These are phyloP conservation scores for Nicotiana undulata DNA, from an alignment of 257 asterid species.

Conservation along the genomic window DNA sequence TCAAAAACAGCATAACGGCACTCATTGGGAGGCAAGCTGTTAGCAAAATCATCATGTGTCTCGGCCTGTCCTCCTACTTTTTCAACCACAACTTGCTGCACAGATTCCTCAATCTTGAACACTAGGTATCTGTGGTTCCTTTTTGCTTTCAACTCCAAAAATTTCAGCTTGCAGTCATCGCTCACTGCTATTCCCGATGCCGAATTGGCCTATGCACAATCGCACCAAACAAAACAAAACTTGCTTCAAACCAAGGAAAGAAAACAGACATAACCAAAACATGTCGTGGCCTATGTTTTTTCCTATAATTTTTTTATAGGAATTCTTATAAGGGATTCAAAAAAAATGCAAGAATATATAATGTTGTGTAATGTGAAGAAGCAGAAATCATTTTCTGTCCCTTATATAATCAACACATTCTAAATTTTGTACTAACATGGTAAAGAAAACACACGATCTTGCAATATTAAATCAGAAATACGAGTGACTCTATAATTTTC, in stretches of 20 bases:
- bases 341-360: neutral
- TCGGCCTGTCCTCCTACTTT: conserved; percentile 40
- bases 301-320: neutral
- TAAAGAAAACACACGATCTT: neutral
- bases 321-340: neutral
- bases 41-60: conserved; percentile 44
- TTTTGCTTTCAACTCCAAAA: conserved; percentile 59
- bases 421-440: neutral
- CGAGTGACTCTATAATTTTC: neutral
- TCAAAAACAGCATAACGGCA: conserved; percentile 64
- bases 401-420: neutral
- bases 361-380: neutral
- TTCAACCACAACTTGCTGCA: conserved; percentile 45
- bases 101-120: conserved; percentile 47
- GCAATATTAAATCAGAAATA: neutral
- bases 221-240: neutral
- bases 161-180: conserved; percentile 62
- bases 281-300: neutral
- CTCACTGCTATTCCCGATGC: conserved; percentile 58
- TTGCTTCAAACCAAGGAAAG: neutral
- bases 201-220: conserved; percentile 42
- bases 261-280: neutral
- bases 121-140: conserved; percentile 45
- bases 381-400: neutral
- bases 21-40: conserved; percentile 44